Percentiles rank a stretch among this genome's conserved stretches.
These are phyloP conservation scores for Sordariomycetes sp. DNA, from an alignment of 2,329 filamentous ascomycete genomes.

Conservation along the genomic window DNA sequence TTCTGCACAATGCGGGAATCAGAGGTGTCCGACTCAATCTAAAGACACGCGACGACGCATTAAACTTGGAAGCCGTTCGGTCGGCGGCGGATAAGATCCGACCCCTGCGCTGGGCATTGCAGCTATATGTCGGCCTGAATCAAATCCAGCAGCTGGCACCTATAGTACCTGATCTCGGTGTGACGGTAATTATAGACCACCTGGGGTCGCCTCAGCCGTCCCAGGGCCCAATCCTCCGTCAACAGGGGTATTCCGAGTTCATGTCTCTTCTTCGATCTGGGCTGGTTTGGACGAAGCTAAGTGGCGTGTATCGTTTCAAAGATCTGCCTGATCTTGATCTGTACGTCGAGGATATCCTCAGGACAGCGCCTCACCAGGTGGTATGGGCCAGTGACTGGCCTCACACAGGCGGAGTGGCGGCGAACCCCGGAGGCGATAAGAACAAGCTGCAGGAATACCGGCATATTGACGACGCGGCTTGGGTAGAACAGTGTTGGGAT, in stretches of 20 bases:
- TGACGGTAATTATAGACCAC: conserved; percentile 16
- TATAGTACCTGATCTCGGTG: conserved; percentile 13
- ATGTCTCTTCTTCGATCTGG: conserved; percentile 9
- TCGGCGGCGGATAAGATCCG: conserved; percentile 13
- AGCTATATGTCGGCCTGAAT: conserved; percentile 16
- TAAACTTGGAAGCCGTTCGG: conserved; percentile 10
- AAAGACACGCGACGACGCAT: neutral
- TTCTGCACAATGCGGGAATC: conserved; percentile 1
- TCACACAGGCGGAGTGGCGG: conserved; percentile 11
- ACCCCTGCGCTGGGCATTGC: conserved; percentile 16
- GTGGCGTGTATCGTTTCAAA: conserved; percentile 15
- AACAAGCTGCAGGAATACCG: conserved; percentile 10
- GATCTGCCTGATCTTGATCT: conserved; percentile 9
- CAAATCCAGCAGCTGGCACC: conserved; percentile 12
- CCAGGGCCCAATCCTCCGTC: conserved; percentile 6
- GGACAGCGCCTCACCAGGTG: conserved; percentile 10
- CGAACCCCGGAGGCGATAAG: conserved; percentile 11
- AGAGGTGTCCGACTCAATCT: conserved; percentile 2
- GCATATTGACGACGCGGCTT: conserved; percentile 8
- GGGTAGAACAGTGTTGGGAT: conserved; percentile 6
- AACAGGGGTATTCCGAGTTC: conserved; percentile 7
- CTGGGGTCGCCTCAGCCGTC: conserved; percentile 11
- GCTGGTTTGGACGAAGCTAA: conserved; percentile 14
- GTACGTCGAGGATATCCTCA: conserved; percentile 11
- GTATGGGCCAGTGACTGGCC: conserved; percentile 13